phyloP scores from a whole-genome alignment of 106 monocot genomes.

The Allium cepa region DNA sequence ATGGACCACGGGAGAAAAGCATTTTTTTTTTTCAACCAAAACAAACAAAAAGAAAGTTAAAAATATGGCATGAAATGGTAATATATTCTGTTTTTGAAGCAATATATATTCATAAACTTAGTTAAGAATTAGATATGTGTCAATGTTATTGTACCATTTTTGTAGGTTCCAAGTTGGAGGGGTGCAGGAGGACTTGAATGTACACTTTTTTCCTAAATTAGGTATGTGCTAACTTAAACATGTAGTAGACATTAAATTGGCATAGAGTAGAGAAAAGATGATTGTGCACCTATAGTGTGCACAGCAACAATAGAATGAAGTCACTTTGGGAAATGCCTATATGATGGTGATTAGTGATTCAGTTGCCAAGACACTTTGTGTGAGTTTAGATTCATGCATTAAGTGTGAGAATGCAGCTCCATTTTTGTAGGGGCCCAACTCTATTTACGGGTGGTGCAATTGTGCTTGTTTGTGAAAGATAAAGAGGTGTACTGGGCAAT shows the following conservation, averaged over 20 bases:
- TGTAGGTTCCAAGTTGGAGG: conserved; percentile 2
- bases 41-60: neutral
- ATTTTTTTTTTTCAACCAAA: conserved; percentile 4
- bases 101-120: neutral
- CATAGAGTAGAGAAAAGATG: neutral
- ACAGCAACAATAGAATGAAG: conserved; percentile 9
- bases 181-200: no score
- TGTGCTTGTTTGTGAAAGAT: no score
- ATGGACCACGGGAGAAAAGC: conserved; percentile 8
- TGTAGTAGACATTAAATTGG: no score
- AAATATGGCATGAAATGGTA: no score
- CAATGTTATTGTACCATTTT: neutral
- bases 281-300: neutral
- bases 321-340: conserved; percentile 1
- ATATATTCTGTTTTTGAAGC: no score
- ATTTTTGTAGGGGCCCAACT: no score
- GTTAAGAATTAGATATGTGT: neutral
- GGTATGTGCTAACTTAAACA: no score
- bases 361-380: conserved; percentile 31
- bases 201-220: no score
- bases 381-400: conserved; percentile 33
- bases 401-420: conserved; percentile 10
- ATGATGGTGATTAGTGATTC: conserved; percentile 7
- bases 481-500: no score
- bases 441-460: no score